Conservation (phyloP, 2,329 filamentous ascomycete species). For the Penicillium sp. region DNA sequence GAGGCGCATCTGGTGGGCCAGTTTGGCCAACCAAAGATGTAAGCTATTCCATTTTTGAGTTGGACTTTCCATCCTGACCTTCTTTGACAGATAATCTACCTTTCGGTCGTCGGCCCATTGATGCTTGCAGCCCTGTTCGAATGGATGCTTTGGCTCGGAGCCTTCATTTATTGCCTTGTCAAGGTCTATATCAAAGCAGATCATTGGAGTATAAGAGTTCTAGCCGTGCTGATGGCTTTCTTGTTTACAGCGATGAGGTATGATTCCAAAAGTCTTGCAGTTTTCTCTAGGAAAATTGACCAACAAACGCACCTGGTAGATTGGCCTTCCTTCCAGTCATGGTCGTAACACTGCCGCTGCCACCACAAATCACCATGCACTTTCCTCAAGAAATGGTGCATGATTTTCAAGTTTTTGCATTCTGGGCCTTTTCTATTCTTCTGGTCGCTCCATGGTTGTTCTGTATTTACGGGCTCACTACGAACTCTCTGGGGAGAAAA, state of each 20-base stretch:
- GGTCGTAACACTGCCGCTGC: slow-evolving; percentile 86
- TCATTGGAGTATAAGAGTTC: slow-evolving; percentile 74
- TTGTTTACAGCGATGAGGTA: slow-evolving; percentile 76
- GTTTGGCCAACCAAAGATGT: slow-evolving; percentile 19
- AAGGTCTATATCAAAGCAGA: slow-evolving; percentile 91
- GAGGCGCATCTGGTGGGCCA: background rate
- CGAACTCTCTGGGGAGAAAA: slow-evolving; percentile 76
- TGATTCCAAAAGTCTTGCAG: slow-evolving; percentile 16
- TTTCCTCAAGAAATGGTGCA: slow-evolving; percentile 69
- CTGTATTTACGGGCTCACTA: slow-evolving; percentile 88
- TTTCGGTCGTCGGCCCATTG: slow-evolving; percentile 73
- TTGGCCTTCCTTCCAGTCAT: slow-evolving; percentile 88
- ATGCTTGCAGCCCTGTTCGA: slow-evolving; percentile 85
- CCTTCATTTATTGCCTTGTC: slow-evolving; percentile 84
- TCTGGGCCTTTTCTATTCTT: slow-evolving; percentile 85
- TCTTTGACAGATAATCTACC: slow-evolving; percentile 71
- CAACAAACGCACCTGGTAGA: slow-evolving; percentile 46
- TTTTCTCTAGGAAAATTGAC: background rate
- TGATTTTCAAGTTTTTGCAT: slow-evolving; percentile 89
- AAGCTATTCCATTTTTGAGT: background rate
- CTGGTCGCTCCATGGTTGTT: slow-evolving; percentile 88
- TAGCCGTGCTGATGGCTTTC: slow-evolving; percentile 73
- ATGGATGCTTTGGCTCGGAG: slow-evolving; percentile 93
- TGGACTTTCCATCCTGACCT: background rate
- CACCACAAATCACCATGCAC: slow-evolving; percentile 65